Percentiles rank a stretch among this genome's conserved stretches.
Conservation (phyloP, 495 filamentous ascomycete species). For the Thermothielavioides terrestris region DNA sequence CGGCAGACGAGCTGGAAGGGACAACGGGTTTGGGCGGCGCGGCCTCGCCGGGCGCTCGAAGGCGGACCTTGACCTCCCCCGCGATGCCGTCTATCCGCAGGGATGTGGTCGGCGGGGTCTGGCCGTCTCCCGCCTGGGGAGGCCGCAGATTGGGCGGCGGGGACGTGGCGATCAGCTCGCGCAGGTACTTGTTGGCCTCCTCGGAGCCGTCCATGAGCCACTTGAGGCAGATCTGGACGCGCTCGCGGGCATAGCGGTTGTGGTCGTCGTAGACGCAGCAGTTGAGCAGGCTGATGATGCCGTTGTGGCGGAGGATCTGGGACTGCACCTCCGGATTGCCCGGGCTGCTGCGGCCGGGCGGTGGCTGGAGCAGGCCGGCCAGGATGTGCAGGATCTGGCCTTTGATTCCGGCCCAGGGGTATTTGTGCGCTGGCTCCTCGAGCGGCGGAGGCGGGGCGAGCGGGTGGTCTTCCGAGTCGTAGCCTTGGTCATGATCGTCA, state of each 20-base stretch:
- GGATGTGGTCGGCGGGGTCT: slow-evolving; percentile 11
- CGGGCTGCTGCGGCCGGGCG: slow-evolving; percentile 39
- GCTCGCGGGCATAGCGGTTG: slow-evolving; percentile 84
- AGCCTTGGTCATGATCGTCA: slow-evolving; percentile 25
- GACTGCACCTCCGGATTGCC: slow-evolving; percentile 75
- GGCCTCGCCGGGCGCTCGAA: slow-evolving; percentile 16
- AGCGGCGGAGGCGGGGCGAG: slow-evolving; percentile 54
- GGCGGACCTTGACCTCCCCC: slow-evolving; percentile 37
- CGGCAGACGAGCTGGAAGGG: background rate
- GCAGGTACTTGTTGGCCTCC: slow-evolving; percentile 67
- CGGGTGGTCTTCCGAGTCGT: slow-evolving; percentile 37
- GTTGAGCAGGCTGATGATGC: slow-evolving; percentile 74
- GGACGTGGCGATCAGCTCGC: slow-evolving; percentile 43
- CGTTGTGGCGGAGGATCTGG: slow-evolving; percentile 72
- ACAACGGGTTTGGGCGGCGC: background rate
- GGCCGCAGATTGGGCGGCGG: slow-evolving; percentile 23
- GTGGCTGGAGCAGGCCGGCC: slow-evolving; percentile 61
- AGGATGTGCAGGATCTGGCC: slow-evolving; percentile 83
- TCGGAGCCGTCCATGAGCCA: slow-evolving; percentile 79
- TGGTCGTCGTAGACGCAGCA: slow-evolving; percentile 82
- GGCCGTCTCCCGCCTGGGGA: background rate
- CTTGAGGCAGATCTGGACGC: slow-evolving; percentile 82
- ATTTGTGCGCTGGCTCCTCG: slow-evolving; percentile 72
- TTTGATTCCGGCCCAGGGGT: slow-evolving; percentile 90
- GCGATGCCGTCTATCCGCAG: slow-evolving; percentile 37